A percentile compares a stretch with the other conserved stretches of the same genome.
Evolutionary conservation across 768 basidiomycete genomes (phyloP).

Genomic region (Boletus barrowsii): DNA sequence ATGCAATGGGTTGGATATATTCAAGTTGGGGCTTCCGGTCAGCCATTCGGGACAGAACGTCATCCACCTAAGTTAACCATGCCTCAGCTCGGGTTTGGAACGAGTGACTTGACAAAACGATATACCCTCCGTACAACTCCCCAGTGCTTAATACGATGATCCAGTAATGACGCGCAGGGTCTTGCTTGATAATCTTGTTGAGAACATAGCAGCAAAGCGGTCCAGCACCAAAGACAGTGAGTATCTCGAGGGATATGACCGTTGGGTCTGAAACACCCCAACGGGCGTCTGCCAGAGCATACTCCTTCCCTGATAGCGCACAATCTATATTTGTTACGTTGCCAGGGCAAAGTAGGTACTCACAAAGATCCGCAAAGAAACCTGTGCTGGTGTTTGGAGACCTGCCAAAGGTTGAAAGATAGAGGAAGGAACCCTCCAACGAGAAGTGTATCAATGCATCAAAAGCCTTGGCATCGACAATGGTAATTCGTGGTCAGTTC

Average conservation of each 20-base stretch:
- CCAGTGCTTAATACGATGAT: conserved; percentile 72
- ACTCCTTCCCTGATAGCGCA: conserved; percentile 63
- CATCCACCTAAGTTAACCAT: conserved; percentile 58
- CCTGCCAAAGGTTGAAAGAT: conserved; percentile 70
- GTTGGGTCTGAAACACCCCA: conserved; percentile 81
- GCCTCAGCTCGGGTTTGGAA: background rate
- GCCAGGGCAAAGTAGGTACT: conserved; percentile 23
- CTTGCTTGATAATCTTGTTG: conserved; percentile 57
- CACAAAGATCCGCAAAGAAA: conserved; percentile 72
- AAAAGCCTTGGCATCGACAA: conserved; percentile 51
- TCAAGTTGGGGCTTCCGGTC: conserved; percentile 65
- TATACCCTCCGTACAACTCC: conserved; percentile 75
- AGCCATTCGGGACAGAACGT: conserved; percentile 89
- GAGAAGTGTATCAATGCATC: conserved; percentile 78
- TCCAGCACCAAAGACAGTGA: conserved; percentile 74
- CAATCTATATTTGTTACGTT: background rate
- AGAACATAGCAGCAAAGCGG: conserved; percentile 73
- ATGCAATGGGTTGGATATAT: conserved; percentile 66
- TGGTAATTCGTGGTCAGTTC: background rate
- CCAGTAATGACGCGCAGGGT: conserved; percentile 65
- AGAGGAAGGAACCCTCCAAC: conserved; percentile 80
- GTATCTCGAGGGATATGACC: conserved; percentile 76
- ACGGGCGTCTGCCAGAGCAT: conserved; percentile 73
- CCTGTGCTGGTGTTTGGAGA: conserved; percentile 68
- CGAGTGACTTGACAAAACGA: background rate